Conservation (phyloP, 2,329 filamentous ascomycete genomes). For the Monosporascus sp. region DNA sequence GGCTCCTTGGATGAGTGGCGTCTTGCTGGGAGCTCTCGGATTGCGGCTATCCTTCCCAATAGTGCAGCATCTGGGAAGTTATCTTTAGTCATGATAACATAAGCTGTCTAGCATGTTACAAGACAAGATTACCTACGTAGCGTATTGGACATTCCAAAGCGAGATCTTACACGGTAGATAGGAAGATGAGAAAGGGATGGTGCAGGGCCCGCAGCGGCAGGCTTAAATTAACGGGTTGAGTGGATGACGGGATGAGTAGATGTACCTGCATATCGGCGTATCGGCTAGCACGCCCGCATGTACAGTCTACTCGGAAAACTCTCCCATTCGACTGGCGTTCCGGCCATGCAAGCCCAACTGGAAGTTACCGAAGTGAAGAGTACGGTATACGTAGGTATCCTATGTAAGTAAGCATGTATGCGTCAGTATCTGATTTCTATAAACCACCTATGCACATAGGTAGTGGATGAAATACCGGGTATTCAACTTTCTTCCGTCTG, state of each 20-base stretch:
- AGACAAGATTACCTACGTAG: background rate
- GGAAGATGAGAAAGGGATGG: background rate
- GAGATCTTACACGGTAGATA: background rate
- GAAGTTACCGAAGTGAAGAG: background rate
- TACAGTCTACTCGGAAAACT: constrained; percentile 6
- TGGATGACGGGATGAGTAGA: constrained; percentile 11
- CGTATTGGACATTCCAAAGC: no score
- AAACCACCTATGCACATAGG: background rate
- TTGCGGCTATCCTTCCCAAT: background rate
- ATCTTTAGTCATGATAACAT: background rate
- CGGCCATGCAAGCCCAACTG: background rate
- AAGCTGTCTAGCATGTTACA: background rate
- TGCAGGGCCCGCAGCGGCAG: background rate
- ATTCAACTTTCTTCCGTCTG: no score
- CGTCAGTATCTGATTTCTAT: no score
- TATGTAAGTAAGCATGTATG: no score
- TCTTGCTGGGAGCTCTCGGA: background rate
- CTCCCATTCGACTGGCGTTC: background rate
- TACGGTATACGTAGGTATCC: no score
- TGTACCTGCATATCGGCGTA: constrained; percentile 29
- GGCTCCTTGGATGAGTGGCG: background rate
- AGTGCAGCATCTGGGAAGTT: no score
- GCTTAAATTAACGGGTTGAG: background rate
- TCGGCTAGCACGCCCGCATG: constrained; percentile 25
- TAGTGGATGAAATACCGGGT: no score